Evolutionary conservation across 1,284 basidiomycete species (phyloP), one percentile per base, ranked within the genome.

Genomic region (Leccinum subatratum): DNA sequence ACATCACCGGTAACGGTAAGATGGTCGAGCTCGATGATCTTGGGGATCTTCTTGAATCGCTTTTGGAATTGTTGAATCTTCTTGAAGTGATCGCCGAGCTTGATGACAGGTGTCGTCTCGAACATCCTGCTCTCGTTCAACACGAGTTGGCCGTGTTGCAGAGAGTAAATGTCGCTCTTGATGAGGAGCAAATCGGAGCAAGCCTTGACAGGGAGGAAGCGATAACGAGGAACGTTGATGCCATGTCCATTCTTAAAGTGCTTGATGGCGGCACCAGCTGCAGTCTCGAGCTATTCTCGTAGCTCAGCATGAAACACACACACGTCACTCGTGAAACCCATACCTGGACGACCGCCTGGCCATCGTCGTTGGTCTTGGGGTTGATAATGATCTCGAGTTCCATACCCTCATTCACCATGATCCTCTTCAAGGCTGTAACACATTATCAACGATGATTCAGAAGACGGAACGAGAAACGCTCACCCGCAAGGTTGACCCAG

Each of bases 11-110:
- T 93, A 63, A 99, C 95, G 5, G 96, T 99, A 75, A 98, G 83
- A 80, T 98, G 96, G 81, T 98, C 96, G 66, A 98, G 85, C 79
- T 97, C 96, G 70, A 93, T 82, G 72, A 96, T 93, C 79, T 91
- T 91, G 63, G 96, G 96, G 72, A 98, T 96, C 79, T 91, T 93
- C 87, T 96, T 97, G 90, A 96, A 96, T 61, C 95, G 86, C 81
- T 95, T 96, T 83, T 98, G 94, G 87, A 98, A 98, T 78, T 95
- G 90, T 73, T 93, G 91, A 66, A 98, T 97, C 85, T 93, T 92
- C 83, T 92, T 92, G 81, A 92, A 93, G 77, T 93, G 91, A 77
- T 96, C 94, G 63, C 96, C 95, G 58, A 98, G 87, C 84, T 98
- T 98, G 84, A 99, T 94, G 66, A 98, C 96, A 28, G 97, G 96